Conservation (phyloP, 2,329 filamentous ascomycete species). For the Alternaria sp. region DNA sequence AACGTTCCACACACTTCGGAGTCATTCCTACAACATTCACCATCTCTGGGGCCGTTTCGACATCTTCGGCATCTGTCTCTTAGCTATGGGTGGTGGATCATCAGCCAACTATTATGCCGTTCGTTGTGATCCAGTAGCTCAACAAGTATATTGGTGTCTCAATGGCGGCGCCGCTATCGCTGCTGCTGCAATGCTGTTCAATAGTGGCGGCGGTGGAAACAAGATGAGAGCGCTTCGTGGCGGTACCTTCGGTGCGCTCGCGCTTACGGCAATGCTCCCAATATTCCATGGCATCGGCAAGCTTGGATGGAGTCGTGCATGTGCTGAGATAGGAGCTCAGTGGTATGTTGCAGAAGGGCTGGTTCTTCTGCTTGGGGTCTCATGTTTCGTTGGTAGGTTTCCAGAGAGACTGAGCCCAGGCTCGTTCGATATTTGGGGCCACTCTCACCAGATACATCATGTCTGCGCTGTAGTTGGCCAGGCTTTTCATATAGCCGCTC, state of each 20-base stretch:
- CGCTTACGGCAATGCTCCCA: slow-evolving; percentile 16
- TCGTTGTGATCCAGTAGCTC: background rate
- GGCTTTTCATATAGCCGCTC: slow-evolving; percentile 10
- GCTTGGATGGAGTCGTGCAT: slow-evolving; percentile 28
- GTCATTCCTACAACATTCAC: slow-evolving; percentile 39
- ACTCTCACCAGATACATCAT: slow-evolving; percentile 19
- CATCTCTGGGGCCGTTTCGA: slow-evolving; percentile 38
- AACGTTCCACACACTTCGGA: slow-evolving; percentile 36
- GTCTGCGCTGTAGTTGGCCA: slow-evolving; percentile 12
- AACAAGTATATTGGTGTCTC: background rate
- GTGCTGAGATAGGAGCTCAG: slow-evolving; percentile 19
- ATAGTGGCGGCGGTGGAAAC: background rate
- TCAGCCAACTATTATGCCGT: background rate
- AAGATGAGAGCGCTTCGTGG: background rate
- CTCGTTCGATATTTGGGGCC: slow-evolving; percentile 20
- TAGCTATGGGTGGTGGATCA: background rate
- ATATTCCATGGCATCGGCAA: slow-evolving; percentile 30
- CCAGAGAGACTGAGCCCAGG: slow-evolving; percentile 21
- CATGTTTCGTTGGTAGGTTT: slow-evolving; percentile 17
- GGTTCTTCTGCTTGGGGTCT: slow-evolving; percentile 12
- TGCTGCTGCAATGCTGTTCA: background rate
- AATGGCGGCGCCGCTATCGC: background rate
- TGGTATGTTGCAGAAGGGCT: background rate
- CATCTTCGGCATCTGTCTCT: slow-evolving; percentile 36
- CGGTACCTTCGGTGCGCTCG: background rate